These are phyloP conservation scores for Vitis vinifera DNA, from an alignment of 164 flowering plant genomes.

Conservation along the genomic window ASM3070453v1 NC_081818.1:7420501-7421000, in stretches of 20 bases:
- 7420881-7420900: slow-evolving; percentile 92
- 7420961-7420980: not conserved
- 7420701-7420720: slow-evolving; percentile 9
- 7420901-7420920: slow-evolving; percentile 46
- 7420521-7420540: not conserved
- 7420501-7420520: not conserved
- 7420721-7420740: slow-evolving; percentile 16
- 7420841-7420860: slow-evolving; percentile 95
- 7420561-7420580: no score
- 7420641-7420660: slow-evolving; percentile 23
- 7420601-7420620: no score
- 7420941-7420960: not conserved
- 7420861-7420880: slow-evolving; percentile 82
- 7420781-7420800: slow-evolving; percentile 93
- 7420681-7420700: slow-evolving; percentile 47
- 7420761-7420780: slow-evolving; percentile 57
- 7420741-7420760: slow-evolving; percentile 25
- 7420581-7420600: no score
- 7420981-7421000: not conserved
- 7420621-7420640: slow-evolving; percentile 25
- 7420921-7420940: not conserved
- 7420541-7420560: not conserved
- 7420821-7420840: slow-evolving; percentile 83
- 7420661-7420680: slow-evolving; percentile 24
- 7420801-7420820: slow-evolving; percentile 88